These are phyloP conservation scores for Puccinia sorghi DNA, from an alignment of 1,284 basidiomycete species.

Conservation along the genomic window DNA sequence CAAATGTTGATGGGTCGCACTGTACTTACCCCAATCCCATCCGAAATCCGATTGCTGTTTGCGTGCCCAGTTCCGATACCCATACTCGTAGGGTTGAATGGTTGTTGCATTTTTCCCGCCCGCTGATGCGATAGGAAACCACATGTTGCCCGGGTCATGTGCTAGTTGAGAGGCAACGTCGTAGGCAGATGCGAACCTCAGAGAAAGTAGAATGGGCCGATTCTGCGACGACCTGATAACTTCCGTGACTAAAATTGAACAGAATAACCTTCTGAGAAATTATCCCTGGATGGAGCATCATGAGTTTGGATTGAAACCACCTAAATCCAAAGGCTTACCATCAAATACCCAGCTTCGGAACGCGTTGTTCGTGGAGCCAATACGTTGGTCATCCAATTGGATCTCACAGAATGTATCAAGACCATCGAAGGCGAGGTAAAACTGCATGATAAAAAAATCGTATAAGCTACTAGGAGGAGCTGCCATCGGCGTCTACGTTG, in stretches of 20 bases:
- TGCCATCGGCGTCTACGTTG: not conserved
- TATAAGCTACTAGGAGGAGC: not conserved
- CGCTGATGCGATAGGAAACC: conserved; percentile 24
- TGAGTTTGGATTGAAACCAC: not conserved
- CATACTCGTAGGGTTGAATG: conserved; percentile 52
- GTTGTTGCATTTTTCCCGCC: conserved; percentile 18
- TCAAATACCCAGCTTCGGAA: conserved; percentile 48
- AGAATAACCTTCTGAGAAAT: not conserved
- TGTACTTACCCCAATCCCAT: conserved; percentile 56
- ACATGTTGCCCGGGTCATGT: conserved; percentile 35
- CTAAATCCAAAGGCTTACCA: conserved; percentile 17
- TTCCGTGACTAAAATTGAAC: conserved; percentile 24
- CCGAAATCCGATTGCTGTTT: conserved; percentile 56
- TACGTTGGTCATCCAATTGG: not conserved
- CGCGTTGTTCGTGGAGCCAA: conserved; percentile 43
- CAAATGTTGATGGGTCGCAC: not conserved
- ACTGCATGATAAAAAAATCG: not conserved
- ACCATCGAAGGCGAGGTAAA: conserved; percentile 43
- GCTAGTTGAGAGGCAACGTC: conserved; percentile 34
- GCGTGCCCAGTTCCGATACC: conserved; percentile 54
- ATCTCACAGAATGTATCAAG: conserved; percentile 50
- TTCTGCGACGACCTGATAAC: conserved; percentile 4
- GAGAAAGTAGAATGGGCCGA: conserved; percentile 11
- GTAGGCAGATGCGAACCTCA: conserved; percentile 36
- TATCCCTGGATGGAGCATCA: not conserved